Conservation (phyloP, 345 rosid genomes). For the Gossypium longicalyx region DNA sequence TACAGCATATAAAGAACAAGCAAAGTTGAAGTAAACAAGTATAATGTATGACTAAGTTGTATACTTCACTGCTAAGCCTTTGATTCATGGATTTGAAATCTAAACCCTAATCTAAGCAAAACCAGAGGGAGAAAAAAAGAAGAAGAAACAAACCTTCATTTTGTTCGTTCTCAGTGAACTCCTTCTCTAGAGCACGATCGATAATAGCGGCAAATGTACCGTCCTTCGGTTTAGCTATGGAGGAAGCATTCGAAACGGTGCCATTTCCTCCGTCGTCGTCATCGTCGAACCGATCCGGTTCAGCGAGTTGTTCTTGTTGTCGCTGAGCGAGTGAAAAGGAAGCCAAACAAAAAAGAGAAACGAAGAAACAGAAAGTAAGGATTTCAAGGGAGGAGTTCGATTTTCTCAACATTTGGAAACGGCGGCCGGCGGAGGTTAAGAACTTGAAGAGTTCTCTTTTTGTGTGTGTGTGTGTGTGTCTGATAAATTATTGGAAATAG, state of each 20-base stretch:
- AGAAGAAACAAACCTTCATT: slow-evolving; percentile 46
- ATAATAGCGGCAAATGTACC: slow-evolving; percentile 82
- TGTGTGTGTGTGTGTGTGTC: neutral
- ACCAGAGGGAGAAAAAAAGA: neutral
- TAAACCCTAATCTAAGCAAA: slow-evolving; percentile 28
- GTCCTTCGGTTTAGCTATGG: slow-evolving; percentile 48
- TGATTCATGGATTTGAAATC: neutral
- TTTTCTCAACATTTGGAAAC: slow-evolving; percentile 9
- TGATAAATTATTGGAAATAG: neutral
- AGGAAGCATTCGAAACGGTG: slow-evolving; percentile 32
- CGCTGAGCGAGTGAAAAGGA: slow-evolving; percentile 12
- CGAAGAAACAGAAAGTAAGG: neutral
- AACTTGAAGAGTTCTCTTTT: neutral
- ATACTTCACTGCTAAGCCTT: neutral
- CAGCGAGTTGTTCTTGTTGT: neutral
- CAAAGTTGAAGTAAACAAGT: neutral
- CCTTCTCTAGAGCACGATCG: slow-evolving; percentile 84
- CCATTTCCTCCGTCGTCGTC: neutral
- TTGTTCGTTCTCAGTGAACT: slow-evolving; percentile 83
- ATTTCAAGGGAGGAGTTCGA: neutral
- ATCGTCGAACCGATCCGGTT: slow-evolving; percentile 11
- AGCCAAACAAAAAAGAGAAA: slow-evolving; percentile 1
- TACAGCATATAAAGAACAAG: neutral
- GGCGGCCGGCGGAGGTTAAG: slow-evolving; percentile 4
- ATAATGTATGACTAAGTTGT: neutral